Percentiles rank a stretch among this genome's conserved stretches.
Evolutionary conservation across 192 early-diverging fungal species (phyloP).

Genomic region (Mortierella antarctica): DNA sequence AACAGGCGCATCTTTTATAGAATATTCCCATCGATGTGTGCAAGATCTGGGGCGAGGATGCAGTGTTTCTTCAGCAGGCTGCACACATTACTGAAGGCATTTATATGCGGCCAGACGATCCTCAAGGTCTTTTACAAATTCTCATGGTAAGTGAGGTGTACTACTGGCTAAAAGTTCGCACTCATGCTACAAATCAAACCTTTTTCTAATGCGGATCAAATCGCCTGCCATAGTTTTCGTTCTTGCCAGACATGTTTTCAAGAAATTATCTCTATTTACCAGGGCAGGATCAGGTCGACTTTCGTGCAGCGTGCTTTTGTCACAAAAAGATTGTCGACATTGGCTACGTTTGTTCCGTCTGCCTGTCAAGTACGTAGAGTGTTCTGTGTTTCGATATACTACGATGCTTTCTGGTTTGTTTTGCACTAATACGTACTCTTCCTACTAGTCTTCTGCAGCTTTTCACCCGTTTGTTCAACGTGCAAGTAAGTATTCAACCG

Average conservation of each 20-base stretch:
- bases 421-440: not conserved
- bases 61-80: constrained; percentile 94
- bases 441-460: constrained; percentile 70
- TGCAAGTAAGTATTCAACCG: constrained; percentile 62
- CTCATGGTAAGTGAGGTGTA: constrained; percentile 74
- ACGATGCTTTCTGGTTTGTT: not conserved
- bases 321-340: constrained; percentile 93
- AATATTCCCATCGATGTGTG: constrained; percentile 92
- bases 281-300: constrained; percentile 86
- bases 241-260: constrained; percentile 83
- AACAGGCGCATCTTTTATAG: constrained; percentile 51
- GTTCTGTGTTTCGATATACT: not conserved
- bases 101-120: constrained; percentile 79
- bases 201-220: not conserved
- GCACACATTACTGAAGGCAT: constrained; percentile 88
- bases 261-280: constrained; percentile 80
- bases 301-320: constrained; percentile 96
- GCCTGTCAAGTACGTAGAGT: constrained; percentile 81
- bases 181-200: not conserved
- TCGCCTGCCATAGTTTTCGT: constrained; percentile 66
- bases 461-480: constrained; percentile 81
- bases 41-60: constrained; percentile 79
- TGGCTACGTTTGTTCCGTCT: constrained; percentile 98
- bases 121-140: constrained; percentile 81
- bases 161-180: not conserved